Evolutionary conservation across 2,329 filamentous ascomycete species (phyloP).

Genomic region (Neospermospora avenae): DNA sequence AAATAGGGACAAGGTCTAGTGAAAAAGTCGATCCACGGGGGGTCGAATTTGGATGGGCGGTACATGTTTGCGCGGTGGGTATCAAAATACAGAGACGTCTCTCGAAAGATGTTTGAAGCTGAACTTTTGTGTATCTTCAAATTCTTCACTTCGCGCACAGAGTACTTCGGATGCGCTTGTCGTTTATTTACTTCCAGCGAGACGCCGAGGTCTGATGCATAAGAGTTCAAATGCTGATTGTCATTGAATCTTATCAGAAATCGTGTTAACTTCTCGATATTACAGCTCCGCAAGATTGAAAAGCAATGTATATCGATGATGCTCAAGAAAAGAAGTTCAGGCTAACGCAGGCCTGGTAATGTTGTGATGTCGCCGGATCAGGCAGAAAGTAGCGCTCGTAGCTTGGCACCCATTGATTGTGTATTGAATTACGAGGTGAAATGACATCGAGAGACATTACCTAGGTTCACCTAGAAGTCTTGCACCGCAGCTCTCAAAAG

Average conservation of each 20-base stretch:
- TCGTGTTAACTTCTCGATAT: too few relatives aligned
- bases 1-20: conserved; percentile 14
- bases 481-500: too few relatives aligned
- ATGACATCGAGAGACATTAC: too few relatives aligned
- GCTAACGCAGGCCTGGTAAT: background rate
- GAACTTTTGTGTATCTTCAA: background rate
- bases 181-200: background rate
- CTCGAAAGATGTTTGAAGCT: background rate
- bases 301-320: background rate
- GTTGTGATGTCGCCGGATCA: background rate
- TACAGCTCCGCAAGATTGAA: background rate
- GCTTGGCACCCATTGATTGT: background rate
- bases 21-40: conserved; percentile 19
- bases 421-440: background rate
- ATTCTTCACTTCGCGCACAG: background rate
- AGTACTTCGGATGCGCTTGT: background rate
- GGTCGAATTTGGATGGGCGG: conserved; percentile 10
- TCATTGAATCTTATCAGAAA: too few relatives aligned
- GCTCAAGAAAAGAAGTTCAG: background rate
- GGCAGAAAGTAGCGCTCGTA: background rate
- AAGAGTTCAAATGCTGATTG: background rate
- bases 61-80: conserved; percentile 5
- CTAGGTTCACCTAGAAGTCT: too few relatives aligned
- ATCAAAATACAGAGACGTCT: background rate
- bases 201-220: background rate